phyloP scores from a whole-genome alignment of 2,329 filamentous ascomycete species.

The Aplosporella prunicola region DNA sequence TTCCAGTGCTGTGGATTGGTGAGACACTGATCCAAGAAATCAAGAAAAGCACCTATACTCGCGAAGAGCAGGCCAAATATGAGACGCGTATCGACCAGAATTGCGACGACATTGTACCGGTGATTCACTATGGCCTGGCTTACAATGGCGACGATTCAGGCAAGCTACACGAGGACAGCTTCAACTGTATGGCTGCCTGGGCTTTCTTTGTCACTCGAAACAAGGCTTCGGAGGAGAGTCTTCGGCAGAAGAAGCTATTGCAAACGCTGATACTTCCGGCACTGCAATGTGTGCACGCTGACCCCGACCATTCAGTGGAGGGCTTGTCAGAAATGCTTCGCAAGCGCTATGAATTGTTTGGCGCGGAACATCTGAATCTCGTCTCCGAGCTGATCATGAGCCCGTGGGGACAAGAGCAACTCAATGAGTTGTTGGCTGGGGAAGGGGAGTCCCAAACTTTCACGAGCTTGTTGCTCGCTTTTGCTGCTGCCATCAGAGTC shows the following conservation, averaged over 20 bases:
- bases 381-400: conserved; percentile 45
- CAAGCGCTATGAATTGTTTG: conserved; percentile 54
- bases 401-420: conserved; percentile 48
- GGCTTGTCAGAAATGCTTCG: conserved; percentile 54
- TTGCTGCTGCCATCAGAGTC: conserved; percentile 56
- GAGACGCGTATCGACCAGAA: conserved; percentile 6
- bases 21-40: conserved; percentile 56
- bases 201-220: conserved; percentile 7
- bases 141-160: not conserved
- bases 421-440: conserved; percentile 47
- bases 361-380: conserved; percentile 43
- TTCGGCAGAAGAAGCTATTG: conserved; percentile 2
- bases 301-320: conserved; percentile 47
- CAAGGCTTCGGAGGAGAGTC: not conserved
- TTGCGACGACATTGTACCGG: conserved; percentile 3
- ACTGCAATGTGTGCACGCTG: conserved; percentile 19
- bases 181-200: conserved; percentile 9
- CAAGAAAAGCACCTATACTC: conserved; percentile 4
- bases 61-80: not conserved
- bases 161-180: conserved; percentile 6
- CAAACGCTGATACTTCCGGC: conserved; percentile 10
- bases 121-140: conserved; percentile 1
- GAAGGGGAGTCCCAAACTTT: conserved; percentile 58
- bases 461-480: conserved; percentile 57
- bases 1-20: conserved; percentile 56